A percentile compares a stretch with the other conserved stretches of the same genome.
phyloP scores from a whole-genome alignment of 2,329 filamentous ascomycete species.

The Ceratocystis cubensis region DNA sequence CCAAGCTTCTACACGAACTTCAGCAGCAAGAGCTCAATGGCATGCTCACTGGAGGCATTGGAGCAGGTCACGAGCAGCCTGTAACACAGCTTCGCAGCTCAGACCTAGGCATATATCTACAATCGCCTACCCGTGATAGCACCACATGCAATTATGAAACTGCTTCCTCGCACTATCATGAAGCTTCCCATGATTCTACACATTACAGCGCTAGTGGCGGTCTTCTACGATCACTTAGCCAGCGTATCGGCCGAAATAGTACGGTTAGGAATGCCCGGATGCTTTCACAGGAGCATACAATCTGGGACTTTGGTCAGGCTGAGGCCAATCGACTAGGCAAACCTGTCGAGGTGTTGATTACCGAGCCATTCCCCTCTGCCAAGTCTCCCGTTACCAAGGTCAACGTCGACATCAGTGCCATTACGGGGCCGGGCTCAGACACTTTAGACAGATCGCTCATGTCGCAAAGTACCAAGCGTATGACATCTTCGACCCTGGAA shows the following conservation, averaged over 20 bases:
- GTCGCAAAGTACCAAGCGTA: not conserved
- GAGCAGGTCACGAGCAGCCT: slow-evolving; percentile 37
- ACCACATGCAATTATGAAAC: not conserved
- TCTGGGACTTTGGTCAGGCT: slow-evolving; percentile 41
- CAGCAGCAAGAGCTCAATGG: slow-evolving; percentile 44
- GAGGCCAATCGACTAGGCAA: slow-evolving; percentile 49
- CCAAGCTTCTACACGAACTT: slow-evolving; percentile 24
- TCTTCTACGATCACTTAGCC: slow-evolving; percentile 33
- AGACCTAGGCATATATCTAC: slow-evolving; percentile 32
- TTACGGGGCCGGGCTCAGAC: slow-evolving; percentile 33
- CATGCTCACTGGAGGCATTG: slow-evolving; percentile 45
- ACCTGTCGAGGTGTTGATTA: slow-evolving; percentile 47
- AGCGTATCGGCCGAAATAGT: slow-evolving; percentile 20
- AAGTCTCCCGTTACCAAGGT: slow-evolving; percentile 19
- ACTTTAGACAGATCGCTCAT: not conserved
- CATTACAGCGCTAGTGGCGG: slow-evolving; percentile 23
- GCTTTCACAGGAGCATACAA: slow-evolving; percentile 30
- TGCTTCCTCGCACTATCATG: not conserved
- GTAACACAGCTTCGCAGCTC: slow-evolving; percentile 37
- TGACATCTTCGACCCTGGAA: not conserved
- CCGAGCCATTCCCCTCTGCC: slow-evolving; percentile 25
- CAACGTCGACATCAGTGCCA: slow-evolving; percentile 40
- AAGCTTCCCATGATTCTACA: not conserved
- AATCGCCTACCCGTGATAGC: slow-evolving; percentile 20
- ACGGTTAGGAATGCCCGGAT: not conserved